Percentiles rank a stretch among this genome's conserved stretches.
Evolutionary conservation across 2,329 filamentous ascomycete genomes (phyloP).

Genomic region (Fusarium poae): DNA sequence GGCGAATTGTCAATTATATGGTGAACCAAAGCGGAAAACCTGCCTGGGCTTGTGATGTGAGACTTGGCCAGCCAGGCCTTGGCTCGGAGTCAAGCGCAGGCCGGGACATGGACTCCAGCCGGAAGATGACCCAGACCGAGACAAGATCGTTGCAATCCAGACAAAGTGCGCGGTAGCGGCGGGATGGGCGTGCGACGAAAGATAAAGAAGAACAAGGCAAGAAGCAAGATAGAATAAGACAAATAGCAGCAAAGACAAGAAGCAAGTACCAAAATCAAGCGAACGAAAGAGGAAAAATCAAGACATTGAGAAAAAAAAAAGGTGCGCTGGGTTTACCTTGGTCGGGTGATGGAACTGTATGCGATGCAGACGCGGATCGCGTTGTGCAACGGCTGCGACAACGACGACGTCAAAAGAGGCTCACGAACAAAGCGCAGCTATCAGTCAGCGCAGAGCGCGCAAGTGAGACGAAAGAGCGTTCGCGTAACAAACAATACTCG

Average conservation of each 20-base stretch:
- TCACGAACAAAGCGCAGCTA: slow-evolving; percentile 14
- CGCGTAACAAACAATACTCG: slow-evolving; percentile 37
- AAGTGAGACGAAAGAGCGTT: slow-evolving; percentile 37
- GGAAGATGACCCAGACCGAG: slow-evolving; percentile 34
- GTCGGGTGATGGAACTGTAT: slow-evolving; percentile 44
- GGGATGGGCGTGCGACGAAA: slow-evolving; percentile 29
- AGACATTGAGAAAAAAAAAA: slow-evolving; percentile 6
- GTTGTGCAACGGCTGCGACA: slow-evolving; percentile 47
- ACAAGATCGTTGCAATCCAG: slow-evolving; percentile 40
- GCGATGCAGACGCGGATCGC: slow-evolving; percentile 45
- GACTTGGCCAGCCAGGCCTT: slow-evolving; percentile 41
- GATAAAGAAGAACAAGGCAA: slow-evolving; percentile 15
- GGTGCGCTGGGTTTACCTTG: slow-evolving; percentile 44
- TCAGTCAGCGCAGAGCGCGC: slow-evolving; percentile 15
- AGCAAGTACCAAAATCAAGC: background rate
- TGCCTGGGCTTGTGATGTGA: slow-evolving; percentile 40
- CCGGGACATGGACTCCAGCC: slow-evolving; percentile 35
- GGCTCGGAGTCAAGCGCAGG: slow-evolving; percentile 38
- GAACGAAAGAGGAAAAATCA: slow-evolving; percentile 5
- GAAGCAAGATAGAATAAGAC: slow-evolving; percentile 25
- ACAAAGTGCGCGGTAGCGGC: slow-evolving; percentile 32
- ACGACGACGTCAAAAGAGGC: slow-evolving; percentile 40
- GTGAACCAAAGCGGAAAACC: slow-evolving; percentile 38
- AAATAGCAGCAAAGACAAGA: slow-evolving; percentile 25
- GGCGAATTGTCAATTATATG: slow-evolving; percentile 48